A percentile compares a stretch with the other conserved stretches of the same genome.
Conservation (phyloP, 108 stramenopile species). For the Pseudonitzschia multiseries region DNA sequence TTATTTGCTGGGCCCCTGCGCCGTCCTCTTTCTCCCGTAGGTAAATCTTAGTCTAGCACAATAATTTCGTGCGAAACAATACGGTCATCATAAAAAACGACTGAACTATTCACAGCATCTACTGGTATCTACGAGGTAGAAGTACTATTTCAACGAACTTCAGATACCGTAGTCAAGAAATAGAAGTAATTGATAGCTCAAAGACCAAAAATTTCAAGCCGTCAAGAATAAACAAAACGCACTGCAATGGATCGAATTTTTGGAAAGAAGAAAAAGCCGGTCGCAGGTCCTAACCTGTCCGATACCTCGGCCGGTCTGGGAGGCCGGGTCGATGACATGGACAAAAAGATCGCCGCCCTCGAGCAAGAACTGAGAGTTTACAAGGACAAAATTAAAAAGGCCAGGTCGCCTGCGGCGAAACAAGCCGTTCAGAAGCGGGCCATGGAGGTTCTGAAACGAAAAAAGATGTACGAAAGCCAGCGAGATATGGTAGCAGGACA, state of each 20-base stretch:
- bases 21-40: too few species aligned
- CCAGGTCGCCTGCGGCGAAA: constrained; percentile 72
- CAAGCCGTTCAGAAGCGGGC: constrained; percentile 84
- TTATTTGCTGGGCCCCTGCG: not conserved
- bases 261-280: constrained; percentile 81
- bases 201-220: not conserved
- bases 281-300: constrained; percentile 70
- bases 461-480: constrained; percentile 97
- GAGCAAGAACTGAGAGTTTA: constrained; percentile 78
- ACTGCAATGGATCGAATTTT: constrained; percentile 84
- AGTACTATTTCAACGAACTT: too few species aligned
- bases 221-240: not conserved
- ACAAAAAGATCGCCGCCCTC: constrained; percentile 75
- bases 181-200: not conserved
- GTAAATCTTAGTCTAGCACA: too few species aligned
- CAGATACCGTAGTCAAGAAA: too few species aligned
- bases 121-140: too few species aligned
- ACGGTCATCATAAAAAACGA: too few species aligned
- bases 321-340: constrained; percentile 62
- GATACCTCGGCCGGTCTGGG: constrained; percentile 73
- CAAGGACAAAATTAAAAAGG: constrained; percentile 87
- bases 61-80: too few species aligned
- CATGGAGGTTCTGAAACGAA: constrained; percentile 92
- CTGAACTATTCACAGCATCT: too few species aligned
- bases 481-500: constrained; percentile 93